Base-by-base conservation (phyloP, 2,329 filamentous ascomycete species). In the Aureobasidium leucospermi region DNA sequence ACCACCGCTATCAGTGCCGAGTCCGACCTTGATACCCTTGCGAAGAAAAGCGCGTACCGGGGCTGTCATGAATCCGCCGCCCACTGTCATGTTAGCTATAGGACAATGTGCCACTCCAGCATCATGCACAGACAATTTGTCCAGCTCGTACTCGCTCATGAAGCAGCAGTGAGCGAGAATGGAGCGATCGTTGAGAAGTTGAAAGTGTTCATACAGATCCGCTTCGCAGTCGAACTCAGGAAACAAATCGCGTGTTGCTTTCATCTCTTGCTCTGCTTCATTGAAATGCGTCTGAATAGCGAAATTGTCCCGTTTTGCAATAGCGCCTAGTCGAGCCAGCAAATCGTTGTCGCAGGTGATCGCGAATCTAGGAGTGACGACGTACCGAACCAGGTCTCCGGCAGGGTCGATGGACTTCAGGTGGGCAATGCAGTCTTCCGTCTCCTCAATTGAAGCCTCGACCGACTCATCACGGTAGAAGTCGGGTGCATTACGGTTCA, bases 91-190 rank as follows among this genome's bases (percentile, higher is more conserved):
- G 68, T 87, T 87, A 9, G 83, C 77, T 1, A 84, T 78, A 0
- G 85, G 85, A 60, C 85, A 87, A 65, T 87, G 85, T 0, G 84
- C 82, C 1, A 87, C 75, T 16, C 84, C 84, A 63, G 83, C 86
- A 0, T 71, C 70, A 8, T 82, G 71, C 8, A 73, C 68, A 13
- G 69, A 64, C 1, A 87, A 64, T 5, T 74, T 72, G 0, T 69
- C 63, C 48, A 81, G 77, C 68, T 88, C 85, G 32, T 80, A 74
- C 2, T 82, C 78, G 5, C 74, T 78, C 71, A 87, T 80, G 66
- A 82, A 79, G 59, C 83, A 87, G 71, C 85, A 87, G 67, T 88
- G 86, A 0, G 85, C 86, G 0, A 88, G 78, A 59, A 88, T 85
- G 0, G 81, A 79, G 8, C 81, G 77, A 3, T 71, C 62, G 1